These are phyloP conservation scores for Macadamia integrifolia DNA, from an alignment of 164 flowering plant species.

Conservation along the genomic window DNA sequence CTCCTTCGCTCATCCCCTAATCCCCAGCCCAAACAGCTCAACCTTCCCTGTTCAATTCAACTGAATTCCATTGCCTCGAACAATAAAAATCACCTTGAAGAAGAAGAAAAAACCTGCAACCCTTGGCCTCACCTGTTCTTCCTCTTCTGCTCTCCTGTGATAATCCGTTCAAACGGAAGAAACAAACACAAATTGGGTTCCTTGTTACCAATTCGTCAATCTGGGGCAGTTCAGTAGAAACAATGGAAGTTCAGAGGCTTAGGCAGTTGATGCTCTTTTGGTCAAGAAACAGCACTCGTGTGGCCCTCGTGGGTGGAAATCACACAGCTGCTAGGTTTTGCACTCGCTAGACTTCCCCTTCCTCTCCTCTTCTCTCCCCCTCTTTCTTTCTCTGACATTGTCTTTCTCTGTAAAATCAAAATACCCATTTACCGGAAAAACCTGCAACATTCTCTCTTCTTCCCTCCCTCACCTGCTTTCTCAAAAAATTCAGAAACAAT, in stretches of 20 bases:
- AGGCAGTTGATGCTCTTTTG: conserved; percentile 54
- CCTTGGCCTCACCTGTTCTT: neutral
- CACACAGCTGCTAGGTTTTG: conserved; percentile 95
- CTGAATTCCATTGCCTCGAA: neutral
- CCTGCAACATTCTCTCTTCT: neutral
- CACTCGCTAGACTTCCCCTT: conserved; percentile 47
- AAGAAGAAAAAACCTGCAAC: neutral
- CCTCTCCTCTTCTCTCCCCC: conserved; percentile 1
- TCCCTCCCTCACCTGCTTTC: too few species aligned
- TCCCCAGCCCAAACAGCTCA: too few species aligned
- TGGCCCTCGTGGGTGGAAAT: conserved; percentile 95
- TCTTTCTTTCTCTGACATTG: neutral
- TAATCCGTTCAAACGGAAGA: neutral
- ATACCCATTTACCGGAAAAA: too few species aligned
- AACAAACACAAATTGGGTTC: neutral
- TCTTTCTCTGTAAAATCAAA: neutral
- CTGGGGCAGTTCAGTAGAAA: conserved; percentile 4
- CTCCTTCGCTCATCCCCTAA: neutral
- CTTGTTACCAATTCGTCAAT: neutral
- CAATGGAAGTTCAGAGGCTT: conserved; percentile 60
- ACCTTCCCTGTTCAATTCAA: neutral
- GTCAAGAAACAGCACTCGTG: conserved; percentile 38
- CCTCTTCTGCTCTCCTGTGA: neutral
- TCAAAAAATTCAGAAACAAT: too few species aligned
- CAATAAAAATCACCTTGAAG: neutral